Conservation (phyloP, 441 rosid genomes). For the Populus hybrid region DNA sequence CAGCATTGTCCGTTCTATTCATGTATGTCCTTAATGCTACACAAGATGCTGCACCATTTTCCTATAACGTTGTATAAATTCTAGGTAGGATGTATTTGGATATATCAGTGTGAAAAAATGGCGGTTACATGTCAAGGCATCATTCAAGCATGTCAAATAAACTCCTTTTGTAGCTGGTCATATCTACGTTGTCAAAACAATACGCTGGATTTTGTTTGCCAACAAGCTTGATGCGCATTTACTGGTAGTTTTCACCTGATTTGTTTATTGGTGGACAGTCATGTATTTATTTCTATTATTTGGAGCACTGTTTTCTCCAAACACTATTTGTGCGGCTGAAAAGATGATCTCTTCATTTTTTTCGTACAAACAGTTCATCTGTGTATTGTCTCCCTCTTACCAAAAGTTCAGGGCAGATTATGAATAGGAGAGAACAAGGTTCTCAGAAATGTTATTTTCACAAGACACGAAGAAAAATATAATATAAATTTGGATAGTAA, state of each 20-base stretch:
- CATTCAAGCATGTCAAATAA: background rate
- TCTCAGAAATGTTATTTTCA: no score
- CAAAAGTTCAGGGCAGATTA: no score
- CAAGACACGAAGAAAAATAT: no score
- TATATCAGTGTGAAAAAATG: background rate
- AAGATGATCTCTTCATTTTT: no score
- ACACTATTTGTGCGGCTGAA: no score
- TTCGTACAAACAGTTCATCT: no score
- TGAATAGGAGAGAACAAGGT: no score
- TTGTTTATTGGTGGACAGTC: no score
- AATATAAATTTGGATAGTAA: no score
- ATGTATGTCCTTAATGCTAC: background rate
- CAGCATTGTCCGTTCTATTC: background rate
- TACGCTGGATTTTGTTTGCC: background rate
- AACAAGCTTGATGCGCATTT: background rate
- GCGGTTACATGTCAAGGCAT: background rate
- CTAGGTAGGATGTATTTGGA: constrained; percentile 9
- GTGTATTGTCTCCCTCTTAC: no score
- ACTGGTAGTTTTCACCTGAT: background rate
- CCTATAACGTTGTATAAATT: constrained; percentile 29
- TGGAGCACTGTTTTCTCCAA: no score
- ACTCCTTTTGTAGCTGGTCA: background rate
- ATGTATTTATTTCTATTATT: background rate
- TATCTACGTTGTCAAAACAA: no score
- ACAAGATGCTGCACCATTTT: constrained; percentile 13